Evolutionary conservation across 306 rosid species (phyloP).

Genomic region (Malus orientalis): DNA sequence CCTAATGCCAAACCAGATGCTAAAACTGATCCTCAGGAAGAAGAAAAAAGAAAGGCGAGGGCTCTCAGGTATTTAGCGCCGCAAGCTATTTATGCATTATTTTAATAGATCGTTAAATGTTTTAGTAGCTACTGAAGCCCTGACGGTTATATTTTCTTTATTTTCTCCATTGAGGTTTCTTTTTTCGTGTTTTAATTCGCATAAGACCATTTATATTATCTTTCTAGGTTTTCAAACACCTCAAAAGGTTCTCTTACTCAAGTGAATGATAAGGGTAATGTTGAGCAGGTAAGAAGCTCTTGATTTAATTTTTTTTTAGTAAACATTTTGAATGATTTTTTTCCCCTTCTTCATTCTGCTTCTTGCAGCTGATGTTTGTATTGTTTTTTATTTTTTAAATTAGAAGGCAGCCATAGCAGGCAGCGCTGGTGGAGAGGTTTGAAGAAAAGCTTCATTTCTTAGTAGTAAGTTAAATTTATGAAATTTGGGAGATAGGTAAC

Average conservation of each 20-base stretch:
- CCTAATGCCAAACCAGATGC: constrained; percentile 44
- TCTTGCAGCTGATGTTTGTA: constrained; percentile 13
- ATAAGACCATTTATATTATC: neutral
- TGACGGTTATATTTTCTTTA: neutral
- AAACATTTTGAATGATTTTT: neutral
- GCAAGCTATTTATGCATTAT: neutral
- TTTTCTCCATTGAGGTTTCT: neutral
- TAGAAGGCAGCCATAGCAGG: constrained; percentile 57
- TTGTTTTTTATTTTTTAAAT: constrained; percentile 9
- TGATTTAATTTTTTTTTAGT: neutral
- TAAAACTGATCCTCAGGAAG: constrained; percentile 59
- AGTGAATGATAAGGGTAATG: constrained; percentile 45
- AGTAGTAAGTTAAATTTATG: constrained; percentile 35
- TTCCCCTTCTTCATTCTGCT: neutral
- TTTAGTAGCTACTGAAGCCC: neutral
- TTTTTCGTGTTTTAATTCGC: neutral
- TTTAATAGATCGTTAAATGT: neutral
- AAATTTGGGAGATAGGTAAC: neutral
- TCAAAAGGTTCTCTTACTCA: constrained; percentile 31
- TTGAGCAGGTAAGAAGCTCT: constrained; percentile 51
- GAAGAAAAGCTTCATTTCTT: constrained; percentile 24
- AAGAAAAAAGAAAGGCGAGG: constrained; percentile 76
- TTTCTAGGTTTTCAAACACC: constrained; percentile 55
- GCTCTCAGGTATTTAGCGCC: constrained; percentile 44
- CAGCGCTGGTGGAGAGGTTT: constrained; percentile 59